Evolutionary conservation across 345 rosid genomes (phyloP).

Genomic region (Hibiscus trionum): DNA sequence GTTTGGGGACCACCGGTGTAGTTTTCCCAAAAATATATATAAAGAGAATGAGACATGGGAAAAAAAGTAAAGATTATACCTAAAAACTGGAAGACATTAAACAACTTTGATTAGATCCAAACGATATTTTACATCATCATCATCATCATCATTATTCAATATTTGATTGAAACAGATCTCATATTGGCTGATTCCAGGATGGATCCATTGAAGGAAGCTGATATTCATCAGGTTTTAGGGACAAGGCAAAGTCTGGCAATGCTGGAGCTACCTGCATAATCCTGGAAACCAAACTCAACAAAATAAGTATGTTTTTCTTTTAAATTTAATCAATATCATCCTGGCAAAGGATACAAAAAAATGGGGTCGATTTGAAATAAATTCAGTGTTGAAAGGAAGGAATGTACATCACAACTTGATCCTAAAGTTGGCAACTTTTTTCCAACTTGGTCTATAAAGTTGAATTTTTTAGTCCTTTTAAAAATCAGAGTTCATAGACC

Average conservation of each 20-base stretch:
- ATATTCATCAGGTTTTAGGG: conserved; percentile 36
- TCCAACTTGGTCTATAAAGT: too few species aligned
- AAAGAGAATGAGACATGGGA: not conserved
- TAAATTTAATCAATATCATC: not conserved
- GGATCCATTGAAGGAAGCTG: conserved; percentile 26
- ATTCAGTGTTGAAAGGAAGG: not conserved
- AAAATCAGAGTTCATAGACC: too few species aligned
- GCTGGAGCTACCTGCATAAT: conserved; percentile 20
- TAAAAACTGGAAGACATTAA: not conserved
- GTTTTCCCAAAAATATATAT: too few species aligned
- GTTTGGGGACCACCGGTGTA: too few species aligned
- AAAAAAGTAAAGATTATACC: too few species aligned
- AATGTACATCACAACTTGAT: too few species aligned
- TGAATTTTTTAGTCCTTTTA: too few species aligned
- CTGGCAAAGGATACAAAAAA: not conserved
- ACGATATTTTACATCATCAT: not conserved
- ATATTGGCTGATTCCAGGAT: conserved; percentile 16
- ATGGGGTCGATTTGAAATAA: not conserved
- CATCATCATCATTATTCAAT: not conserved
- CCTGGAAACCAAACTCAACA: conserved; percentile 15
- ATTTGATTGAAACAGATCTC: not conserved
- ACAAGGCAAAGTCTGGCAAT: conserved; percentile 32
- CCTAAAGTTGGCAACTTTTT: too few species aligned
- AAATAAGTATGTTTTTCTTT: not conserved
- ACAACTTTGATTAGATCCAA: not conserved